phyloP scores from a whole-genome alignment of 371 early-diverging fungal genomes.

The Cokeromyces recurvatus region DNA sequence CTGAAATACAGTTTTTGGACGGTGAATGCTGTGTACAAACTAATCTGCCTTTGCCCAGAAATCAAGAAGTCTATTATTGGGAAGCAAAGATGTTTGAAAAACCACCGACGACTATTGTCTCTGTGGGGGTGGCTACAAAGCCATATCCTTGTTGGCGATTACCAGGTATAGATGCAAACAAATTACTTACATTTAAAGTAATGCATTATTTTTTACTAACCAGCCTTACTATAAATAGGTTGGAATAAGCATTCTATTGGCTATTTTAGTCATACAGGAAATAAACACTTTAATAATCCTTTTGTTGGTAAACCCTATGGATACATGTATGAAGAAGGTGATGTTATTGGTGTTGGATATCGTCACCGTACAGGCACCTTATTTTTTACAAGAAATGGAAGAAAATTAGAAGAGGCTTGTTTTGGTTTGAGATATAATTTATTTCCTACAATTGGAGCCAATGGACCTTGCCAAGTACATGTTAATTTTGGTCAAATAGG shows the following conservation, averaged over 20 bases:
- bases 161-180: no score
- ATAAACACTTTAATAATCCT: slow-evolving; percentile 63
- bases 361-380: slow-evolving; percentile 70
- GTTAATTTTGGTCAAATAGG: slow-evolving; percentile 61
- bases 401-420: slow-evolving; percentile 54
- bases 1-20: slow-evolving; percentile 68
- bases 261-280: slow-evolving; percentile 63
- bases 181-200: no score
- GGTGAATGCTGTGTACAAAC: slow-evolving; percentile 78
- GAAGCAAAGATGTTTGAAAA: slow-evolving; percentile 75
- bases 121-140: slow-evolving; percentile 65
- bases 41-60: slow-evolving; percentile 75
- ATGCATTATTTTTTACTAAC: no score
- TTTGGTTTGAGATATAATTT: slow-evolving; percentile 51
- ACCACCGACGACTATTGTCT: slow-evolving; percentile 52
- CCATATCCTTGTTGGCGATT: slow-evolving; percentile 66
- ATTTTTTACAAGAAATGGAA: slow-evolving; percentile 81
- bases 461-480: slow-evolving; percentile 59
- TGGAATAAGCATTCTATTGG: slow-evolving; percentile 74
- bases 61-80: slow-evolving; percentile 74
- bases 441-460: slow-evolving; percentile 63
- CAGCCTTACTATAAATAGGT: slow-evolving; percentile 20
- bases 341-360: slow-evolving; percentile 77
- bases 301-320: slow-evolving; percentile 61
- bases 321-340: slow-evolving; percentile 58